Percentiles rank a stretch among this genome's conserved stretches.
Conservation (phyloP, 768 basidiomycete species). For the Psilocybe tampanensis region DNA sequence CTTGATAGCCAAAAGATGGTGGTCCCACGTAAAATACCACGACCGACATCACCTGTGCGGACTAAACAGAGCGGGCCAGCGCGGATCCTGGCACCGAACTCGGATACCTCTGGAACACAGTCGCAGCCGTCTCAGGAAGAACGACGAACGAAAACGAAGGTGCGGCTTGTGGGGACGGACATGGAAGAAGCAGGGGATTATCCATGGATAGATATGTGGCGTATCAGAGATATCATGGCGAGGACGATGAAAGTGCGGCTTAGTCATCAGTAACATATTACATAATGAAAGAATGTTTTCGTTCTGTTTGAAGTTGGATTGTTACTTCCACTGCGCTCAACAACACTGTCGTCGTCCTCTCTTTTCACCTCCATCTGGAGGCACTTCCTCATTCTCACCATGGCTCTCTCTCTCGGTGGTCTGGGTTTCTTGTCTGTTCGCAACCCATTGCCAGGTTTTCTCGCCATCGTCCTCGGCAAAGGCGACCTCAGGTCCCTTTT, state of each 20-base stretch:
- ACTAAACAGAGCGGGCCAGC: constrained; percentile 34
- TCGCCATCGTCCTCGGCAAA: constrained; percentile 52
- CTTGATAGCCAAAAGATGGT: constrained; percentile 3
- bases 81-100: constrained; percentile 56
- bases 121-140: constrained; percentile 25
- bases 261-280: constrained; percentile 8
- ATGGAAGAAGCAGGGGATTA: constrained; percentile 10
- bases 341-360: constrained; percentile 21
- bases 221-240: constrained; percentile 14
- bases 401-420: constrained; percentile 67
- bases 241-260: constrained; percentile 9
- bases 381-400: constrained; percentile 54
- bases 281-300: constrained; percentile 19
- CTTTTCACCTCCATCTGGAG: constrained; percentile 42
- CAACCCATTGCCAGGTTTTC: constrained; percentile 53
- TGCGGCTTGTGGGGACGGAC: neutral
- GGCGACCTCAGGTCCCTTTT: constrained; percentile 73
- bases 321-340: constrained; percentile 5
- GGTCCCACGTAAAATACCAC: constrained; percentile 49
- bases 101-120: constrained; percentile 49
- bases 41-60: constrained; percentile 39
- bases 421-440: constrained; percentile 62
- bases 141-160: neutral
- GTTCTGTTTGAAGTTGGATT: constrained; percentile 7
- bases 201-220: constrained; percentile 16